Percentiles rank a stretch among this genome's conserved stretches.
Conservation (phyloP, 192 early-diverging fungal genomes). For the Gaertneriomyces semiglobifer region DNA sequence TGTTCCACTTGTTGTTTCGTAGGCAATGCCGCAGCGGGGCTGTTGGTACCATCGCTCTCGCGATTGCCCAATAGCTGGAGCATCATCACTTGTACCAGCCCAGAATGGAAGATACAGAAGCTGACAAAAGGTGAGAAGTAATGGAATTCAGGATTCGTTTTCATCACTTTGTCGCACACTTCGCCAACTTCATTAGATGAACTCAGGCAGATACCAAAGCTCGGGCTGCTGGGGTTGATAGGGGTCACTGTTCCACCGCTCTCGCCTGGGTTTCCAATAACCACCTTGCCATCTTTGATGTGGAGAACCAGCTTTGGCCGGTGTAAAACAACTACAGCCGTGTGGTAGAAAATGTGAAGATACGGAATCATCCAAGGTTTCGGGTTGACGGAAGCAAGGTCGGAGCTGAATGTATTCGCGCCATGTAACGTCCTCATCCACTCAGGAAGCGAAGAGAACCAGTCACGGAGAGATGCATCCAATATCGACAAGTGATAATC, state of each 20-base stretch:
- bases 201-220: conserved; percentile 21
- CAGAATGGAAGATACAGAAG: conserved; percentile 39
- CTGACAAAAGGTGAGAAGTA: conserved; percentile 28
- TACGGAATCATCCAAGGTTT: conserved; percentile 26
- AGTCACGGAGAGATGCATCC: conserved; percentile 37
- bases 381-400: conserved; percentile 5
- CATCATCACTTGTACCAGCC: conserved; percentile 34
- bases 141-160: conserved; percentile 25
- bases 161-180: conserved; percentile 12
- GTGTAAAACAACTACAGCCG: conserved; percentile 40
- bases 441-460: conserved; percentile 37
- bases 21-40: no score
- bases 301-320: conserved; percentile 37
- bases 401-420: not conserved
- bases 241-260: conserved; percentile 7
- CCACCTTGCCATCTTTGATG: not conserved
- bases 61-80: conserved; percentile 13
- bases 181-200: conserved; percentile 22
- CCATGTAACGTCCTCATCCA: conserved; percentile 15
- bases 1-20: conserved; percentile 6
- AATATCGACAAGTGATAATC: conserved; percentile 39
- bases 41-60: not conserved
- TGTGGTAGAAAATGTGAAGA: conserved; percentile 41
- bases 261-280: not conserved
- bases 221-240: conserved; percentile 4